Base-by-base conservation (phyloP, 306 rosid genomes). In the Inga laurina region DNA sequence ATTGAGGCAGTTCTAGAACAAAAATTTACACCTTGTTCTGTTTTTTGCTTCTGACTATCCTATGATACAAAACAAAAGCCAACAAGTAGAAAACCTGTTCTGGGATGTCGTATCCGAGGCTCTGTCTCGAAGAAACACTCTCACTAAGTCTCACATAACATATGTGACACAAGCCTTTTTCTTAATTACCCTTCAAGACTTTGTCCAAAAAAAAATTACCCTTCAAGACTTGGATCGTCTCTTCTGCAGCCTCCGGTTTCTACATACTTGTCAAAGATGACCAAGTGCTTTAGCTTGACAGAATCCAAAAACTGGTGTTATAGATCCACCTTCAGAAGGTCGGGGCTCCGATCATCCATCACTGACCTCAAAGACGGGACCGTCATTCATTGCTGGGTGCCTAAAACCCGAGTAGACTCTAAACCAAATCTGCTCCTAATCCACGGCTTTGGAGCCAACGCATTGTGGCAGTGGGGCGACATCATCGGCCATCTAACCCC, bases 381-480 rank as follows among this genome's bases (percentile, higher is more conserved):
- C 44, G 18, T 83, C 34, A 87, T 95, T 64, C 97, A 93, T 74
- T 93, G 97, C 69, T 95, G 97, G 98, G 90, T 88, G 21, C 98
- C 98, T n/a, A 87, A 85, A 35, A 74, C 62, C 82, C 90, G 19
- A 10, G 48, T 43, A 37, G 83, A 80, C 1, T 51, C 92, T 5
- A 90, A 91, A 10, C 97, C 93, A 18, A 90, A 90, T 78, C 95
- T 95, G 44, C 90, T 95, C 44, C 93, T 95, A 16, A 87, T 95
- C 85, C 97, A 95, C 82, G 97, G 98, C 43, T 62, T 93, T 8
- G 97, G 94, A 24, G 85, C 89, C 37, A 95, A 92, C 84, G 97
- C 98, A 24, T 13, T 90, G 86, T 95, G 97, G 98, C 97, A 95
- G 77, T 95, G 97, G 94, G 92, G 88, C 1, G 88, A 90, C 80